Base-by-base conservation (phyloP, 1,284 basidiomycete genomes). In the Xerocomus minutiporus region DNA sequence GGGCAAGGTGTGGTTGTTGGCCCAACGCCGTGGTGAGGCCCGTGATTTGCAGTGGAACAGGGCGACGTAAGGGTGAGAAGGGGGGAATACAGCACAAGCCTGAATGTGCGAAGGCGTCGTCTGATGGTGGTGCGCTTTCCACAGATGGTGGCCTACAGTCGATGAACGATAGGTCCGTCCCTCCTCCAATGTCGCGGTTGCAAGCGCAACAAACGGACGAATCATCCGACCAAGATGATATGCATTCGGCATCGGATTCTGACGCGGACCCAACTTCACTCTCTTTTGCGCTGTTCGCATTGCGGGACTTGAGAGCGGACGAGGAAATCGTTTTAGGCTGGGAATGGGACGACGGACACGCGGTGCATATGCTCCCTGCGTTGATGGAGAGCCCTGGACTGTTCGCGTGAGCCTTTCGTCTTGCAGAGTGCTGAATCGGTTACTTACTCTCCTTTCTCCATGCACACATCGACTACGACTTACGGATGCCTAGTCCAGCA, bases 271-370 rank as follows among this genome's bases (percentile, higher is more conserved):
- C 73, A 17, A 72, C 73, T 3, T 76, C 79, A 25, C 73, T 96
- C 1, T 74, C 77, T 1, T 94, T 97, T 64, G 94, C 86, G 0
- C 73, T 97, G 2, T 97, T 96, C 61, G 91, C 93, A 0, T 69
- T 88, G 17, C 73, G 83, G 15, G 88, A 93, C 59, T 78, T 97
- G 55, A 80, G 80, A 54, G 81, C 83, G 35, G 79, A 87, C 47
- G 93, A 96, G 61, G 96, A 98, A 71, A 82, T 98, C 38, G 84
- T 95, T 0, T 71, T 97, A 0, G 91, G 88, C 0, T 98, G 95
- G 93, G 93, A 97, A 67, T 97, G 94, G 95, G 94, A 97, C 61
- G 94, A 97, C 62, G 83, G 84, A 5, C 91, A 93, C 64, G 84
- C 90, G 0, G 84, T 97, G 0, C 95, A 97, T 69, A 75, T 82